Evolutionary conservation across 352 stramenopile genomes (phyloP).

Genomic region (Halophytophthora batemanensis): DNA sequence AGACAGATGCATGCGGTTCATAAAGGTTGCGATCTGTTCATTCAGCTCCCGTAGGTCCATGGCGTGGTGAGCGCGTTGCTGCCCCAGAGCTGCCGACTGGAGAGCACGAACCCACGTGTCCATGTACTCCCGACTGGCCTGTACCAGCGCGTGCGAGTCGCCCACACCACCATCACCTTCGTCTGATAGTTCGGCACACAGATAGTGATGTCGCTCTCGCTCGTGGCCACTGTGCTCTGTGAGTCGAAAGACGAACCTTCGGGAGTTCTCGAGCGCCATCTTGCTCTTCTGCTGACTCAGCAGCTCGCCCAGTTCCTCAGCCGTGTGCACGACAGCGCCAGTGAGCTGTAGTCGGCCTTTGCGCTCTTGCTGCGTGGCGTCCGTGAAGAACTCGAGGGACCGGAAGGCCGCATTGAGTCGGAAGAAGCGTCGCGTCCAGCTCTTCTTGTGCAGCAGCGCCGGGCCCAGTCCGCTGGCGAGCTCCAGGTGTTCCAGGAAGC

Average conservation of each 20-base stretch:
- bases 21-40: conserved; percentile 34
- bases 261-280: conserved; percentile 47
- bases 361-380: conserved; percentile 38
- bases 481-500: conserved; percentile 60
- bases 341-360: conserved; percentile 40
- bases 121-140: conserved; percentile 40
- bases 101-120: conserved; percentile 54
- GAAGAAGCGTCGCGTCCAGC: conserved; percentile 51
- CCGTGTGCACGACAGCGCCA: conserved; percentile 39
- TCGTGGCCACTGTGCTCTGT: conserved; percentile 18
- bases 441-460: conserved; percentile 31
- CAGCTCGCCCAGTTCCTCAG: conserved; percentile 55
- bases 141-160: conserved; percentile 15
- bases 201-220: conserved; percentile 37
- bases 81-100: conserved; percentile 2
- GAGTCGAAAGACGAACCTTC: conserved; percentile 67
- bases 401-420: conserved; percentile 44
- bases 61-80: conserved; percentile 1
- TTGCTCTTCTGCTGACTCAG: conserved; percentile 13
- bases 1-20: conserved; percentile 53
- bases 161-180: neutral
- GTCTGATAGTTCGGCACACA: conserved; percentile 51
- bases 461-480: conserved; percentile 1
- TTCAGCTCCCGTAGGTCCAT: conserved; percentile 41
- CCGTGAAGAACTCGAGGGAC: conserved; percentile 57